Percentiles rank a stretch among this genome's conserved stretches.
Evolutionary conservation across 23 red algal genomes (phyloP).

Genomic region (Gracilaria gracilis): DNA sequence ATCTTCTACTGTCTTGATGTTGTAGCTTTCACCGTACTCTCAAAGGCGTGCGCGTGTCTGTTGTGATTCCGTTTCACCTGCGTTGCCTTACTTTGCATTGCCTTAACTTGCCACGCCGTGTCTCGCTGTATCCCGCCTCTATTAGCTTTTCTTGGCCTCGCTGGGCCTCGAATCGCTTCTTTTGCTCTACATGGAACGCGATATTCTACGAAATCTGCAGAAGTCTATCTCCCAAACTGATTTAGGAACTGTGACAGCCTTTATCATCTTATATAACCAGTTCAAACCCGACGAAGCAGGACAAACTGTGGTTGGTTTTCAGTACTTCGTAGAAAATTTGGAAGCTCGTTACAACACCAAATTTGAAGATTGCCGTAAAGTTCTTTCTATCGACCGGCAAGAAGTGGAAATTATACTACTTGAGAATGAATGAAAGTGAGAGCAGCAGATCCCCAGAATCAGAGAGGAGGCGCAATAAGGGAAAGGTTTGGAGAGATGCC

Average conservation of each 20-base stretch:
- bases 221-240: slow-evolving; percentile 7
- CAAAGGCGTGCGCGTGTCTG: too few species aligned
- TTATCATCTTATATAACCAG: slow-evolving; percentile 16
- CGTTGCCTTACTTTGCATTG: too few species aligned
- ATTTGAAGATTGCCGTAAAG: too few species aligned
- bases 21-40: too few species aligned
- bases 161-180: too few species aligned
- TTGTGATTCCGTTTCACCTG: too few species aligned
- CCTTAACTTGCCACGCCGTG: too few species aligned
- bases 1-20: too few species aligned
- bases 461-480: not conserved
- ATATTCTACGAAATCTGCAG: not conserved
- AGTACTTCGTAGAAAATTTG: slow-evolving; percentile 29
- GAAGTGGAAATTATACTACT: slow-evolving; percentile 4
- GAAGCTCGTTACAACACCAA: slow-evolving; percentile 8
- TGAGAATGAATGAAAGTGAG: slow-evolving; percentile 33
- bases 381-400: not conserved
- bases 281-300: slow-evolving; percentile 11
- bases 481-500: not conserved
- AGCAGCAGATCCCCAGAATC: not conserved
- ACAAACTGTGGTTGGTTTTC: slow-evolving; percentile 20
- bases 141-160: too few species aligned
- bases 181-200: slow-evolving; percentile 25
- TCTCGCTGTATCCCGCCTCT: too few species aligned
- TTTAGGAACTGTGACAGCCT: not conserved